Percentiles rank a stretch among this genome's conserved stretches.
Evolutionary conservation across 2,329 filamentous ascomycete genomes (phyloP).

Genomic region (Aureobasidium sp.): DNA sequence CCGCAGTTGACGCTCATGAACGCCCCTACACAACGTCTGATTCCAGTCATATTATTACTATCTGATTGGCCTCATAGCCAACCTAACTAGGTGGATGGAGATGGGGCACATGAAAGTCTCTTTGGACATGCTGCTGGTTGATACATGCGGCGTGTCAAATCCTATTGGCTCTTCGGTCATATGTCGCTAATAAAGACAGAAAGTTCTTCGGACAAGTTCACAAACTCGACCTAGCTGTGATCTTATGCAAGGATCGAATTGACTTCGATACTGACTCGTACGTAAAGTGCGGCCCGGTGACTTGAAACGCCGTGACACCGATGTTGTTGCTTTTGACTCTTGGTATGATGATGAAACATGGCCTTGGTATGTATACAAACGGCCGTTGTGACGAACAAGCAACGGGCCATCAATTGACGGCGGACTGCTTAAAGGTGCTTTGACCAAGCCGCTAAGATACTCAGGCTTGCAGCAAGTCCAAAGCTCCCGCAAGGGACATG

Average conservation of each 20-base stretch:
- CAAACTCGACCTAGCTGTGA: not conserved
- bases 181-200: not conserved
- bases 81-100: not conserved
- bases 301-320: conserved; percentile 4
- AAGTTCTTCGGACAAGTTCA: not conserved
- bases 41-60: not conserved
- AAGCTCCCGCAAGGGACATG: not conserved
- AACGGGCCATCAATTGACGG: not conserved
- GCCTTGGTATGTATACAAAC: not conserved
- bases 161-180: not conserved
- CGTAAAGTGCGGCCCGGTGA: not conserved
- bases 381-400: not conserved
- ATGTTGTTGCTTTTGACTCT: not conserved
- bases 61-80: not conserved
- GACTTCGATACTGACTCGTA: not conserved
- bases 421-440: not conserved
- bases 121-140: not conserved
- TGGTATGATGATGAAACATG: conserved; percentile 3
- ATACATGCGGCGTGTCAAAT: not conserved
- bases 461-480: not conserved
- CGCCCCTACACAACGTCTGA: not conserved
- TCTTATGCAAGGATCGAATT: conserved; percentile 8
- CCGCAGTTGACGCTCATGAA: not conserved
- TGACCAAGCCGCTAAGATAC: not conserved
- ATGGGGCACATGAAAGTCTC: not conserved